Percentiles rank a stretch among this genome's conserved stretches.
Evolutionary conservation across 2,329 filamentous ascomycete species (phyloP).

Genomic region (Paracorniculantispora psalliotae): DNA sequence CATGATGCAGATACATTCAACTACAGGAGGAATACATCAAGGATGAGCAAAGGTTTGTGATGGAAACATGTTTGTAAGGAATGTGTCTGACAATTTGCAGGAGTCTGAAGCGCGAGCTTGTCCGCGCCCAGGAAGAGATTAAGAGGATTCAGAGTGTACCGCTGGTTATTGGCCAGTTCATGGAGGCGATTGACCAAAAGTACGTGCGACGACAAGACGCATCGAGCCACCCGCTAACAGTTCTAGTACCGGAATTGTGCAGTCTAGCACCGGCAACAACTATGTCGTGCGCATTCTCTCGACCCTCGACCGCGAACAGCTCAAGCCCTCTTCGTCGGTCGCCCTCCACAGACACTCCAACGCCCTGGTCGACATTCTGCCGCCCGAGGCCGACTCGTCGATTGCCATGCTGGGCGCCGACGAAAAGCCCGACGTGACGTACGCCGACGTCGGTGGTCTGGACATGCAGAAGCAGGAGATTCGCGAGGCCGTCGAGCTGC

Average conservation of each 20-base stretch:
- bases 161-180: slow-evolving; percentile 97
- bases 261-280: slow-evolving; percentile 96
- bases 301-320: slow-evolving; percentile 93
- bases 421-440: slow-evolving; percentile 97
- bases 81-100: slow-evolving; percentile 37
- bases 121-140: slow-evolving; percentile 97
- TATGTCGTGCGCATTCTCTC: slow-evolving; percentile 98
- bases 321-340: slow-evolving; percentile 96
- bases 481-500: slow-evolving; percentile 92
- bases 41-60: slow-evolving; percentile 82
- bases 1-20: slow-evolving; percentile 69
- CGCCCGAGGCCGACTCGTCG: slow-evolving; percentile 96
- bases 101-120: slow-evolving; percentile 94
- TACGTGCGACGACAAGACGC: slow-evolving; percentile 39
- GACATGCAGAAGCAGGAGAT: slow-evolving; percentile 99
- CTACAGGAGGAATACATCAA: slow-evolving; percentile 99
- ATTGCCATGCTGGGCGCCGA: slow-evolving; percentile 96
- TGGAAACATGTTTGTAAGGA: neutral
- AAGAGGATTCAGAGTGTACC: slow-evolving; percentile 99
- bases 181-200: slow-evolving; percentile 99
- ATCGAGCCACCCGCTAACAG: slow-evolving; percentile 14
- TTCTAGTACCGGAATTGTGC: slow-evolving; percentile 87
- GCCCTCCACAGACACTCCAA: slow-evolving; percentile 98
- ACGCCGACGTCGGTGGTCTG: slow-evolving; percentile 92
- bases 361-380: slow-evolving; percentile 94